phyloP scores from a whole-genome alignment of 2,329 filamentous ascomycete species.

The Pseudogymnoascus sp. region DNA sequence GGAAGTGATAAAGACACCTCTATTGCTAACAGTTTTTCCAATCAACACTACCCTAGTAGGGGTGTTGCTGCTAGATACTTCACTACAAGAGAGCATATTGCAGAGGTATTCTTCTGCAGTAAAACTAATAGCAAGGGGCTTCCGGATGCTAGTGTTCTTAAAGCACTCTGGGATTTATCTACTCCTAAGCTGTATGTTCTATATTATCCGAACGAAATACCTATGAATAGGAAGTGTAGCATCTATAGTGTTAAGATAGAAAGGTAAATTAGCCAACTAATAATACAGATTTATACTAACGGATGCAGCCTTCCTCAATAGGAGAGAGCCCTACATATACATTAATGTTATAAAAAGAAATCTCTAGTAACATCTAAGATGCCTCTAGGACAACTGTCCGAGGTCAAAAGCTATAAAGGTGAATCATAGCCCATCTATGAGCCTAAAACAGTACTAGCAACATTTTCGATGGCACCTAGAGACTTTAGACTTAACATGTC shows the following conservation, averaged over 20 bases:
- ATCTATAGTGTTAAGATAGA: not conserved
- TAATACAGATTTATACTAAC: too few species aligned
- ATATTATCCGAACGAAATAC: not conserved
- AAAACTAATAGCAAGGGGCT: not conserved
- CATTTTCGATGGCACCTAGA: too few species aligned
- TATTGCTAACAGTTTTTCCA: not conserved
- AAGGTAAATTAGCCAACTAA: too few species aligned
- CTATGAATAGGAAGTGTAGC: not conserved
- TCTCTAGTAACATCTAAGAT: too few species aligned
- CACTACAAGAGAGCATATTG: not conserved
- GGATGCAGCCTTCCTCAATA: too few species aligned
- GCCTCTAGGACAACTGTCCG: too few species aligned
- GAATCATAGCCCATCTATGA: too few species aligned
- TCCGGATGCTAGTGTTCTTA: not conserved
- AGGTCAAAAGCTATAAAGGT: too few species aligned
- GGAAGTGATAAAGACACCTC: not conserved
- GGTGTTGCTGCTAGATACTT: slow-evolving; percentile 1
- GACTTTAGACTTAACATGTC: too few species aligned
- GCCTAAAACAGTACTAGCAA: too few species aligned
- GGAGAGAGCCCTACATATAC: too few species aligned
- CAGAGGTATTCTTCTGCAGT: not conserved
- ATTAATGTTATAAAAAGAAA: too few species aligned
- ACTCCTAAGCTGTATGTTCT: not conserved
- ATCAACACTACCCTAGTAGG: not conserved
- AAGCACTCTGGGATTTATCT: not conserved